Base-by-base conservation (phyloP, 2,329 filamentous ascomycete species). In the Ascochyta pisi region DNA sequence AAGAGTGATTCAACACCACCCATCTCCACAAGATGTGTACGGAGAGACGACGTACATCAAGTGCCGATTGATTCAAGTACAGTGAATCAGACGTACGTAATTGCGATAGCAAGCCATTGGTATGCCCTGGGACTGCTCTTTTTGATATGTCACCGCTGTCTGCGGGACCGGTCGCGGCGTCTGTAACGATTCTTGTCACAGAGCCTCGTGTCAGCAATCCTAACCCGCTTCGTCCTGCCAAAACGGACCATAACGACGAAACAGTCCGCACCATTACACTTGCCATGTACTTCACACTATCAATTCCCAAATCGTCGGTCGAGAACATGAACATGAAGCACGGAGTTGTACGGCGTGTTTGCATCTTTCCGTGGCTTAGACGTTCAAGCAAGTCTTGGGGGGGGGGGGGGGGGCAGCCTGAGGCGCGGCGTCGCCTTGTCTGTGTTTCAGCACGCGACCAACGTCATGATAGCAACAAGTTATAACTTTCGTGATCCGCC, bases 401-500 rank as follows among this genome's bases (percentile, higher is more conserved):
- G 27, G 47, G 38, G 33, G 54, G 47, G 47, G 41, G 50, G 19
- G 27, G 47, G 38, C 35, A 55, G 47, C 47, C 33, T 50, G 47
- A 59, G 52, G 60, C 58, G 59, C 62, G 64, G 64, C 61, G 64
- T 66, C 54, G 49, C 56, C 54, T 57, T 61, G 52, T 50, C 54
- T 47, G 8, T 57, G 70, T 73, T 73, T 71, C 68, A 65, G 43
- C 43, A 59, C 27, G 39, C 52, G 42, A 55, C 54, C 24, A 35
- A 56, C 53, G 40, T 43, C 59, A 56, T 61, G 44, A 57, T 48
- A 13, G 44, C 47, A 23, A 39, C 26, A 24, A 9, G 15, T 49
- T 49, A 53, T 57, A 57, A 41, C 12, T 10, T 31, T 6, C 19
- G 4, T 40, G 23, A 38, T 33, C 29, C 43, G 40, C 43, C 31